phyloP scores from a whole-genome alignment of 2,329 filamentous ascomycete species.

The Colletotrichum truncatum region DNA sequence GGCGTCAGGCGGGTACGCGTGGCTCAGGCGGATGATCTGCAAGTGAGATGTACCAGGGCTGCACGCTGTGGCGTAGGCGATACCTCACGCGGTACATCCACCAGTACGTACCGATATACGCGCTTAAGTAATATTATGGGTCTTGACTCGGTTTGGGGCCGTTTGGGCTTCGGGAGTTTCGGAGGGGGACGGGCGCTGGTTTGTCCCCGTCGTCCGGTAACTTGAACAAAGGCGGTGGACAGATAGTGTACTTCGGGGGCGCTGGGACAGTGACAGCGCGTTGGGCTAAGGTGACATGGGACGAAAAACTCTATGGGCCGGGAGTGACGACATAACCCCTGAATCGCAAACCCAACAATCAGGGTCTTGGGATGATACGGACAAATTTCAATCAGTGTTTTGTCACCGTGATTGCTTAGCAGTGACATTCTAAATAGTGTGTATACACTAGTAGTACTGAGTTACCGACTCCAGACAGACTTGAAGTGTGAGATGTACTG shows the following conservation, averaged over 20 bases:
- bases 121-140: background rate
- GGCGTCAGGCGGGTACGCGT: background rate
- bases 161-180: background rate
- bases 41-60: background rate
- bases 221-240: too few relatives aligned
- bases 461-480: background rate
- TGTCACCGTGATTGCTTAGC: background rate
- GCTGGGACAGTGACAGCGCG: background rate
- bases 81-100: too few relatives aligned
- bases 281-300: background rate
- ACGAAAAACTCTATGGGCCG: background rate
- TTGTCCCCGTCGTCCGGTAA: background rate
- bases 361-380: background rate
- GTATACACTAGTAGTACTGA: background rate
- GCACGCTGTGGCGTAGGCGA: background rate
- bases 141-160: background rate
- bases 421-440: background rate
- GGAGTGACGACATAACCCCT: conserved; percentile 6
- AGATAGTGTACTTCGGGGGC: background rate
- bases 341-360: background rate
- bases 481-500: background rate
- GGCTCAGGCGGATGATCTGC: conserved; percentile 21
- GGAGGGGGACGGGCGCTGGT: too few relatives aligned
- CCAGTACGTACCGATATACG: too few relatives aligned
- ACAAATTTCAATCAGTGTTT: background rate